Percentiles rank a stretch among this genome's conserved stretches.
These are phyloP conservation scores for Pseudohalonectria lignicola DNA, from an alignment of 2,329 filamentous ascomycete genomes.

Conservation along the genomic window DNA sequence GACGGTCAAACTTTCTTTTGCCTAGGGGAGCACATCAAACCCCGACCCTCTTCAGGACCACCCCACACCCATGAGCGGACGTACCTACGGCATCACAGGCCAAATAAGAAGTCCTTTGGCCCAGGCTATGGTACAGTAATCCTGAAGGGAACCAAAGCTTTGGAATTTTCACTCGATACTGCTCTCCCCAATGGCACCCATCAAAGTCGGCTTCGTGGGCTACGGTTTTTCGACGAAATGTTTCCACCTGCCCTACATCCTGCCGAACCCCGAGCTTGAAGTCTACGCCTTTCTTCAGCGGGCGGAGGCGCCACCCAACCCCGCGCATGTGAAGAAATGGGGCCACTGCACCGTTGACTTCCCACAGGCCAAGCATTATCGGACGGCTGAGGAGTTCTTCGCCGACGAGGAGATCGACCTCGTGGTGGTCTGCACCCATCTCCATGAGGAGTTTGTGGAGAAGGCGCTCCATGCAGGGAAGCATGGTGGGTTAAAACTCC, in stretches of 20 bases:
- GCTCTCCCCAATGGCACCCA: slow-evolving; percentile 8
- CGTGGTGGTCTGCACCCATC: slow-evolving; percentile 49
- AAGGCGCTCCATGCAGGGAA: slow-evolving; percentile 47
- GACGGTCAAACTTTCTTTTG: no score
- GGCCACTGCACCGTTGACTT: slow-evolving; percentile 37
- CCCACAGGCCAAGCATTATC: slow-evolving; percentile 41
- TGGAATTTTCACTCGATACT: no score
- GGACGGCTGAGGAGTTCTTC: slow-evolving; percentile 46
- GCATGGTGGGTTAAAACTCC: slow-evolving; percentile 27
- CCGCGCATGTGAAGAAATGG: slow-evolving; percentile 7
- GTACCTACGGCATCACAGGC: no score
- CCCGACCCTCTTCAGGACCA: no score
- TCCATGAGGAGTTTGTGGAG: slow-evolving; percentile 44
- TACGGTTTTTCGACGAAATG: slow-evolving; percentile 35
- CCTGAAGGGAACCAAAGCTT: no score
- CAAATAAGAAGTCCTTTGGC: no score
- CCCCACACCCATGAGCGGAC: no score
- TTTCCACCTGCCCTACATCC: slow-evolving; percentile 40
- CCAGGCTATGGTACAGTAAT: no score
- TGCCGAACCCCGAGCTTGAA: slow-evolving; percentile 30
- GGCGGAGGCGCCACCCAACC: slow-evolving; percentile 15
- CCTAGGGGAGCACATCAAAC: no score
- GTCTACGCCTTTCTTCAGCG: slow-evolving; percentile 37
- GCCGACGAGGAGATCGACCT: slow-evolving; percentile 46
- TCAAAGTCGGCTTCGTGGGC: slow-evolving; percentile 38